A percentile compares a stretch with the other conserved stretches of the same genome.
These are phyloP conservation scores for Sherardia arvensis DNA, from an alignment of 257 asterid species.

Conservation along the genomic window DNA sequence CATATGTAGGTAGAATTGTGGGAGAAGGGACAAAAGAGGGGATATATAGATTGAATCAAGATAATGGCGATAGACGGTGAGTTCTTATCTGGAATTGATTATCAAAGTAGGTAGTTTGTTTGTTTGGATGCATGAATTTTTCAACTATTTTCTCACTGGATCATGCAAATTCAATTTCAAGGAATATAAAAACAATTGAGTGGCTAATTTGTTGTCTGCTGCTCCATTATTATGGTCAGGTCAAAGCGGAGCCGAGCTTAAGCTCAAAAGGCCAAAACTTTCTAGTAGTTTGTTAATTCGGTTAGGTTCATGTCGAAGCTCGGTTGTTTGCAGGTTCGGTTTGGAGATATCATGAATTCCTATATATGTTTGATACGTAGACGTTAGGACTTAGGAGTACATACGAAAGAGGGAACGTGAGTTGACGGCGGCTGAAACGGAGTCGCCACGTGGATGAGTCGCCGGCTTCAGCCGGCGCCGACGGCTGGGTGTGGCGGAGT, in stretches of 20 bases:
- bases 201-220: background rate
- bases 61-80: background rate
- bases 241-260: constrained; percentile 3
- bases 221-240: constrained; percentile 6
- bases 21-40: constrained; percentile 14
- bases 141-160: constrained; percentile 5
- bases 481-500: background rate
- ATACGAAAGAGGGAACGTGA: background rate
- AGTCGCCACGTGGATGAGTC: constrained; percentile 17
- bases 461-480: constrained; percentile 9
- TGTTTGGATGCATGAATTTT: constrained; percentile 12
- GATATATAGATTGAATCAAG: constrained; percentile 10
- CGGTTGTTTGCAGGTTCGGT: background rate
- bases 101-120: background rate
- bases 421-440: constrained; percentile 9
- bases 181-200: constrained; percentile 4
- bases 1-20: background rate
- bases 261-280: background rate
- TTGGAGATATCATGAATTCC: too few species aligned
- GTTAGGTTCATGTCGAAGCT: background rate
- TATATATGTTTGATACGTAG: background rate
- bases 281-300: background rate
- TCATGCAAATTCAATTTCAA: constrained; percentile 8
- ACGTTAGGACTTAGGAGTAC: background rate
- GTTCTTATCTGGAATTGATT: constrained; percentile 3